Evolutionary conservation across 75 land plant species (phyloP).

Genomic region (Selaginella tamariscina): DNA sequence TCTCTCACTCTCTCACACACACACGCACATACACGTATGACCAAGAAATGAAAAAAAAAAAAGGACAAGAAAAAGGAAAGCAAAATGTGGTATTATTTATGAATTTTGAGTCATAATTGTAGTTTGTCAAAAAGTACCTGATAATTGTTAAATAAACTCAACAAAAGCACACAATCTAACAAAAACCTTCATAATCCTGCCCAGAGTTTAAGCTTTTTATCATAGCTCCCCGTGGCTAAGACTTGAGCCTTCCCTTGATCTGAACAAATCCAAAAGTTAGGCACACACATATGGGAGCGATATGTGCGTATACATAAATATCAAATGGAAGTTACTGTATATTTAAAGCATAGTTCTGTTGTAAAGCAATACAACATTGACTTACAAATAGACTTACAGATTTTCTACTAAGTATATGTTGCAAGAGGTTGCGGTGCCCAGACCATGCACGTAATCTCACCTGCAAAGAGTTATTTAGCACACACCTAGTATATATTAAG

Average conservation of each 20-base stretch:
- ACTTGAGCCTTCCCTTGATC: slow-evolving; percentile 34
- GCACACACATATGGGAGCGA: not conserved
- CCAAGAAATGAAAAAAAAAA: too few species aligned
- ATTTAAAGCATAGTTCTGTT: not conserved
- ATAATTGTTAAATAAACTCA: too few species aligned
- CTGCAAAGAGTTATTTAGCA: slow-evolving; percentile 24
- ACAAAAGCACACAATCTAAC: too few species aligned
- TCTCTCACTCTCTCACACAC: too few species aligned
- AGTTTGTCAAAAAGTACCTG: too few species aligned
- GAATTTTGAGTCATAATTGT: too few species aligned
- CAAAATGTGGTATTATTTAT: too few species aligned
- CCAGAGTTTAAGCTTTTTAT: slow-evolving; percentile 90
- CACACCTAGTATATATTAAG: not conserved
- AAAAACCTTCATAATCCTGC: too few species aligned
- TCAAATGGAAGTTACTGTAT: not conserved
- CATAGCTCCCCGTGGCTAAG: slow-evolving; percentile 55
- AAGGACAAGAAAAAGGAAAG: too few species aligned
- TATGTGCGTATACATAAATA: not conserved
- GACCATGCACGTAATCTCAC: slow-evolving; percentile 57
- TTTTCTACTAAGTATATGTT: slow-evolving; percentile 34
- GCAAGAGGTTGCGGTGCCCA: slow-evolving; percentile 76
- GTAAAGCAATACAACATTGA: not conserved
- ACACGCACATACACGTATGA: too few species aligned
- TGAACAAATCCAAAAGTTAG: slow-evolving; percentile 17
- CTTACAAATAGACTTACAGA: not conserved